Conservation (phyloP, 164 flowering plant genomes). For the Vitis labrusca region DNA sequence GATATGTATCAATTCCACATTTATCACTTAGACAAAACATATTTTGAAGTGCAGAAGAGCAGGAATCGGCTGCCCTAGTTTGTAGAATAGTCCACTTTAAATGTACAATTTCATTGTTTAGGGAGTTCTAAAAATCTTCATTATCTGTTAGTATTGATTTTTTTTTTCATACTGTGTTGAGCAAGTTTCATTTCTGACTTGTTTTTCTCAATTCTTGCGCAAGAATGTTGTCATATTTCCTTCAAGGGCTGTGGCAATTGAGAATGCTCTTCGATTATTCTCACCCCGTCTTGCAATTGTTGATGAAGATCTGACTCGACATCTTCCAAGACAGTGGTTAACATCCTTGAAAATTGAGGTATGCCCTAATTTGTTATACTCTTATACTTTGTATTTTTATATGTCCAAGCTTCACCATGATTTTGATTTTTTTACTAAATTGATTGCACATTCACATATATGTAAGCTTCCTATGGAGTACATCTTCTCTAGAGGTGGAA, state of each 20-base stretch:
- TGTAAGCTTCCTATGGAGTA: background rate
- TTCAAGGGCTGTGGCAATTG: conserved; percentile 90
- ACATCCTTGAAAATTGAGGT: conserved; percentile 80
- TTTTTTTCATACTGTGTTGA: background rate
- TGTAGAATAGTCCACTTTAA: too few relatives aligned
- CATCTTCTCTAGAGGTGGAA: background rate
- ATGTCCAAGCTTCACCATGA: background rate
- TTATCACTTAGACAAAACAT: too few relatives aligned
- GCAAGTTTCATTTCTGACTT: conserved; percentile 9
- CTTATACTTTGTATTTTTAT: background rate
- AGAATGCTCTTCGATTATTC: conserved; percentile 80
- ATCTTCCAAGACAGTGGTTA: conserved; percentile 85
- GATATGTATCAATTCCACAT: background rate
- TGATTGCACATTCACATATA: too few relatives aligned
- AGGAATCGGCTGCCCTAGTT: too few relatives aligned
- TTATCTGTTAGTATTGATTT: too few relatives aligned
- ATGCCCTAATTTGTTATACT: conserved; percentile 17
- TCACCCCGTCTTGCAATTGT: conserved; percentile 95
- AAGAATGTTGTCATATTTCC: conserved; percentile 95
- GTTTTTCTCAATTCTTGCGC: conserved; percentile 19
- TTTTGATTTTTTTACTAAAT: too few relatives aligned
- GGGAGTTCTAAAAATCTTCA: too few relatives aligned
- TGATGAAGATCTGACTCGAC: conserved; percentile 86
- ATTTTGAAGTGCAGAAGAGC: too few relatives aligned
- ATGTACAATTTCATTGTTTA: too few relatives aligned